Evolutionary conservation across 768 basidiomycete species (phyloP), one percentile per base, ranked within the genome.

Genomic region (Filobasidium floriforme): DNA sequence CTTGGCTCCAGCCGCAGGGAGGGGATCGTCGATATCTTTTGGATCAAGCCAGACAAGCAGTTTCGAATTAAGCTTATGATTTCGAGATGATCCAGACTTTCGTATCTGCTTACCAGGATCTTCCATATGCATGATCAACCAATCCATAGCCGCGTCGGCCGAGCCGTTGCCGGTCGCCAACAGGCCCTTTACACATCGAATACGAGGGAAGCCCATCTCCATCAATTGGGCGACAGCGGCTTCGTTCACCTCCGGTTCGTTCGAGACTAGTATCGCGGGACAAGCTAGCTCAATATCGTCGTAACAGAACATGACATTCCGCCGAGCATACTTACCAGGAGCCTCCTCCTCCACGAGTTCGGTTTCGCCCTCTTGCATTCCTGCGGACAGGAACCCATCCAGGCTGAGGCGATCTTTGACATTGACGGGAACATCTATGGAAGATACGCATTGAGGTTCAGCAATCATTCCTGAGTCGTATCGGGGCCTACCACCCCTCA

Each of bases 101-200:
- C 19, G 46, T 51, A 51, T 24, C 46, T 18, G 66, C 80, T 65
- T 18, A 90, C 92, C 90, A 14, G 90, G 82, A 77, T 98, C 94
- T 0, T 97, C 93, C 89, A 93, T 90, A 76, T 97, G 94, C 52
- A 78, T 82, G 73, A 98, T 94, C 49, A 99, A 78, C 94, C 94
- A 99, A 66, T 91, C 87, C 92, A 94, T 94, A 0, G 96, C 96
- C 0, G 81, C 83, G 68, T 92, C 89, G 0, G 88, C 80, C 66
- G 86, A 85, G 18, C 77, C 80, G 71, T 81, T 80, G 0, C 91
- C 90, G 0, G 92, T 98, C 0, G 91, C 92, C 11, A 94, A 81
- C 6, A 98, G 77, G 0, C 93, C 96, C 71, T 91, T 92, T 72
- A 94, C 88, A 76, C 89, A 92, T 26, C 92, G 84, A 9, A 92